Evolutionary conservation across 768 basidiomycete species (phyloP).

Genomic region (Calocera viscosa): DNA sequence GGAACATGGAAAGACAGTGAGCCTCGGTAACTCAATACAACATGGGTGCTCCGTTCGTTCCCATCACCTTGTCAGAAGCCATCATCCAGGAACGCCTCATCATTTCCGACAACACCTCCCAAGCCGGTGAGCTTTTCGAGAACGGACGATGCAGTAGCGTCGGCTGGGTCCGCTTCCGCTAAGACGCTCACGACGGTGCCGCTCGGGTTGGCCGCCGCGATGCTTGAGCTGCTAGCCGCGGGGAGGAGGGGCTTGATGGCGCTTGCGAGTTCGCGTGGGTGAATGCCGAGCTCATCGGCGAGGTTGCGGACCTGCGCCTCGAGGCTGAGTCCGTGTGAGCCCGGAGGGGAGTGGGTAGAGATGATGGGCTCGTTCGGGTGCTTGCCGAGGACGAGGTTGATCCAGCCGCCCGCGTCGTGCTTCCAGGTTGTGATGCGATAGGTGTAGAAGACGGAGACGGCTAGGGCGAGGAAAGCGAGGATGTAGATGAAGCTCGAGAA

Average conservation of each 20-base stretch:
- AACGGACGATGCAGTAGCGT: background rate
- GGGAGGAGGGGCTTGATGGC: constrained; percentile 14
- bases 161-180: background rate
- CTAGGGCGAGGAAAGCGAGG: constrained; percentile 9
- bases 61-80: constrained; percentile 1
- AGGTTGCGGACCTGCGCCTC: constrained; percentile 14
- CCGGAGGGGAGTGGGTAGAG: background rate
- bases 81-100: constrained; percentile 1
- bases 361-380: constrained; percentile 12
- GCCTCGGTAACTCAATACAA: no score
- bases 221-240: constrained; percentile 12
- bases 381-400: constrained; percentile 13
- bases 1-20: no score
- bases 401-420: constrained; percentile 14
- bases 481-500: constrained; percentile 13
- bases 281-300: constrained; percentile 16
- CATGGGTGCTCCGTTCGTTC: no score
- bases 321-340: background rate
- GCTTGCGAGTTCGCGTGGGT: constrained; percentile 14
- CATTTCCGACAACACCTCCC: background rate
- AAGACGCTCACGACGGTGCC: background rate
- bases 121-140: background rate
- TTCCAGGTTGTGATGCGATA: constrained; percentile 16
- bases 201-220: constrained; percentile 12
- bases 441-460: constrained; percentile 14